A percentile compares a stretch with the other conserved stretches of the same genome.
Evolutionary conservation across 1,284 basidiomycete genomes (phyloP).

Genomic region (Neonothopanus nambi): DNA sequence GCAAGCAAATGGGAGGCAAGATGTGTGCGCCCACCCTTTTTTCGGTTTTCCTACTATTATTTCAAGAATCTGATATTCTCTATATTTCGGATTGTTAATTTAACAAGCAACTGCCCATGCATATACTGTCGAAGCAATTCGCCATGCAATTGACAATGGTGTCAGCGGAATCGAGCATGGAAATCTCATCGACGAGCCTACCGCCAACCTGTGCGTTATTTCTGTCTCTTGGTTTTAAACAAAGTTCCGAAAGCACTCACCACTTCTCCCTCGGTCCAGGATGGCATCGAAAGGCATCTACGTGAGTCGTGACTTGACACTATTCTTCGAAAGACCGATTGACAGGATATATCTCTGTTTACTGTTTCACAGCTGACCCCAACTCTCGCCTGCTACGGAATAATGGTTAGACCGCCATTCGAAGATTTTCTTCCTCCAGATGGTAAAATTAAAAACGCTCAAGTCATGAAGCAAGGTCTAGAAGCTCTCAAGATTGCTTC

Average conservation of each 20-base stretch:
- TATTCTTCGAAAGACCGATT: too few relatives aligned
- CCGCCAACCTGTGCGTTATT: conserved; percentile 27
- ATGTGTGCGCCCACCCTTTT: conserved; percentile 27
- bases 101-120: conserved; percentile 36
- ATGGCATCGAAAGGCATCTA: conserved; percentile 26
- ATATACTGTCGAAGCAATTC: conserved; percentile 39
- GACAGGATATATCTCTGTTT: not conserved
- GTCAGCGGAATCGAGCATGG: conserved; percentile 49
- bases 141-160: conserved; percentile 40
- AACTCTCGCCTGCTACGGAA: conserved; percentile 44
- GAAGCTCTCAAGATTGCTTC: conserved; percentile 38
- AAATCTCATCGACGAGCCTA: conserved; percentile 33
- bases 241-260: not conserved
- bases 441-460: conserved; percentile 40
- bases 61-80: too few relatives aligned
- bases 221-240: not conserved
- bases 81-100: too few relatives aligned
- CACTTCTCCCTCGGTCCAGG: conserved; percentile 11
- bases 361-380: conserved; percentile 35
- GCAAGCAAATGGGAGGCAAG: conserved; percentile 41
- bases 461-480: conserved; percentile 42
- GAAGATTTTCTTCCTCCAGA: conserved; percentile 41
- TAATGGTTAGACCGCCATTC: conserved; percentile 45
- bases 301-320: conserved; percentile 17
- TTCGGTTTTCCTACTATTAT: not conserved